Conservation (phyloP, 306 rosid species). For the Benincasa hispida region DNA sequence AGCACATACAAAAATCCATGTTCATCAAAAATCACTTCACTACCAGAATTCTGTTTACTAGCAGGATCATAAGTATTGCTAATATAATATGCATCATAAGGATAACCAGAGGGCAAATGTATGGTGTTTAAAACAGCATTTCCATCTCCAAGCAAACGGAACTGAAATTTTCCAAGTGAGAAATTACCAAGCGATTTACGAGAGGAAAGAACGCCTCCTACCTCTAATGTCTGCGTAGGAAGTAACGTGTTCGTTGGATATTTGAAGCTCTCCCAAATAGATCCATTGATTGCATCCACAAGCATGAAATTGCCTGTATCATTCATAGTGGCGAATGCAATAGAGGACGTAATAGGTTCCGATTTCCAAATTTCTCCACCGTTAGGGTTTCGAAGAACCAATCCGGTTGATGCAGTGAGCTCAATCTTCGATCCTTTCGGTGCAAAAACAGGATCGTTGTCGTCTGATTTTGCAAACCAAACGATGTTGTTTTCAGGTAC, state of each 20-base stretch:
- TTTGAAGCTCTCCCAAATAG: conserved; percentile 37
- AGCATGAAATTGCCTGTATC: conserved; percentile 40
- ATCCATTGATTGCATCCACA: background rate
- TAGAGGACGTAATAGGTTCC: background rate
- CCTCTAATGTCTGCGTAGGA: conserved; percentile 26
- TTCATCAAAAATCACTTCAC: conserved; percentile 17
- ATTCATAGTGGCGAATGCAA: conserved; percentile 8
- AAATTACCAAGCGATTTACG: conserved; percentile 14
- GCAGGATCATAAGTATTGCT: background rate
- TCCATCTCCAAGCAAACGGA: conserved; percentile 23
- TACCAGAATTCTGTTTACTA: conserved; percentile 14
- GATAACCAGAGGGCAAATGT: conserved; percentile 15
- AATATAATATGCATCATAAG: conserved; percentile 15
- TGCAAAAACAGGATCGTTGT: conserved; percentile 5
- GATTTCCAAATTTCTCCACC: conserved; percentile 13
- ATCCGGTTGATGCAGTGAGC: conserved; percentile 15
- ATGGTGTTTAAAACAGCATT: conserved; percentile 16
- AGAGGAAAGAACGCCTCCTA: conserved; percentile 22
- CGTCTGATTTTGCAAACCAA: conserved; percentile 32
- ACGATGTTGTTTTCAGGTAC: conserved; percentile 24
- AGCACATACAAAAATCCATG: background rate
- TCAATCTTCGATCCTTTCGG: conserved; percentile 29
- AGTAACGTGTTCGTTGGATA: conserved; percentile 26
- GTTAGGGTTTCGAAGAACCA: conserved; percentile 23
- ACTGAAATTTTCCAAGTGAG: conserved; percentile 25